Evolutionary conservation across 2,329 filamentous ascomycete species (phyloP).

Genomic region (Aspergillus udagawae): DNA sequence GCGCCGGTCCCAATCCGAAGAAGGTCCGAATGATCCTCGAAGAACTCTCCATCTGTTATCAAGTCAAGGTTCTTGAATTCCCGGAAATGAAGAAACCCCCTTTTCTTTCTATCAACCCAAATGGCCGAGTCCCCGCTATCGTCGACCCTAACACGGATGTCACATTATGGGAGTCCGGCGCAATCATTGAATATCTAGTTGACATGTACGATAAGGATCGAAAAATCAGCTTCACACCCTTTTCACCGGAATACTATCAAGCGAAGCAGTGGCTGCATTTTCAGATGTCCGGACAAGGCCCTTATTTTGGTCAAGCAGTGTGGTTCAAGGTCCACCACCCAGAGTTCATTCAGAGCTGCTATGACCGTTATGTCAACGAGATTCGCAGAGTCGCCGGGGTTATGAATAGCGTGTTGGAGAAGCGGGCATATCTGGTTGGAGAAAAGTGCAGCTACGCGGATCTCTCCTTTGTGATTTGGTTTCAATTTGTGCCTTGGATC

Average conservation of each 20-base stretch:
- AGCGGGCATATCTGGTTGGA: too few species aligned
- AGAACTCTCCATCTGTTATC: conserved; percentile 29
- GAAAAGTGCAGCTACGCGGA: too few species aligned
- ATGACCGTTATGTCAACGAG: too few species aligned
- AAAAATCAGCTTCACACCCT: conserved; percentile 33
- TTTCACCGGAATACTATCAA: conserved; percentile 19
- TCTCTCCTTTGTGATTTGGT: too few species aligned
- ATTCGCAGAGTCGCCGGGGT: too few species aligned
- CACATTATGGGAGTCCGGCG: conserved; percentile 44
- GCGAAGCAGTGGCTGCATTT: conserved; percentile 45
- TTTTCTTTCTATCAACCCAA: conserved; percentile 27
- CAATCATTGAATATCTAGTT: conserved; percentile 43
- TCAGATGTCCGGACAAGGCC: conserved; percentile 46
- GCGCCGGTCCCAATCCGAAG: conserved; percentile 25
- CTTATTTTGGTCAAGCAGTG: conserved; percentile 46
- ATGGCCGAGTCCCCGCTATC: conserved; percentile 34
- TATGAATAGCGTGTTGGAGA: too few species aligned
- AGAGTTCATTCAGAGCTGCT: too few species aligned
- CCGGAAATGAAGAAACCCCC: conserved; percentile 26
- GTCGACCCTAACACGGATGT: conserved; percentile 36
- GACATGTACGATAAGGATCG: conserved; percentile 43
- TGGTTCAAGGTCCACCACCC: conserved; percentile 44
- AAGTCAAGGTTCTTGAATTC: conserved; percentile 15
- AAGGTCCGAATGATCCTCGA: conserved; percentile 30
- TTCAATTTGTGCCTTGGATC: too few species aligned